phyloP scores from a whole-genome alignment of 2,329 filamentous ascomycete genomes.

The Beauveria scarabaeidicola region DNA sequence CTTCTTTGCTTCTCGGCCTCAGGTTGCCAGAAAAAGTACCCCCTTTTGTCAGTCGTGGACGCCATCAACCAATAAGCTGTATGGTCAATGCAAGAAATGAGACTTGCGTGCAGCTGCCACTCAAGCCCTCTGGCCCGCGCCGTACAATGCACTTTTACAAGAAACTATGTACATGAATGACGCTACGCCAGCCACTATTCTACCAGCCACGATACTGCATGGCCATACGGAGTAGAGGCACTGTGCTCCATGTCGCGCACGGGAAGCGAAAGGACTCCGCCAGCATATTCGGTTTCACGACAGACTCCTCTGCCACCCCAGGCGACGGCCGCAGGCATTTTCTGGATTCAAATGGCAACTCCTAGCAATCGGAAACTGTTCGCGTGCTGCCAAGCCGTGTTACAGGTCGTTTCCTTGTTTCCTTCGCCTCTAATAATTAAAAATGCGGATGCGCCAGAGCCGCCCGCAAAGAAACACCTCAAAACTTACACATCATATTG shows the following conservation, averaged over 20 bases:
- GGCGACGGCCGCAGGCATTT: not conserved
- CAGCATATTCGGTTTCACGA: not conserved
- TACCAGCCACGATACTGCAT: not conserved
- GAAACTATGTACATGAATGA: too few species aligned
- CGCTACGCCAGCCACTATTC: not conserved
- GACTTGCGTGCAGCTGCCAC: too few species aligned
- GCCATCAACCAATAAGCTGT: too few species aligned
- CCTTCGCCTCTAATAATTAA: not conserved
- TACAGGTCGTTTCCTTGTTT: not conserved
- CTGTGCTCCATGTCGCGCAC: not conserved
- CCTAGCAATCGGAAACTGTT: not conserved
- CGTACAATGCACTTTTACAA: too few species aligned
- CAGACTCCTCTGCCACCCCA: not conserved
- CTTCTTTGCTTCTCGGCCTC: too few species aligned
- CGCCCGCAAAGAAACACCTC: not conserved
- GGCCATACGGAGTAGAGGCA: not conserved
- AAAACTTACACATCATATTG: conserved; percentile 10
- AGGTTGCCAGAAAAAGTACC: not conserved
- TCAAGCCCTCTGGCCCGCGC: too few species aligned
- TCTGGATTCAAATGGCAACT: not conserved
- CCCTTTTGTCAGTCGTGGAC: not conserved
- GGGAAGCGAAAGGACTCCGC: not conserved
- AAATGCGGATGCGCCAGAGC: not conserved
- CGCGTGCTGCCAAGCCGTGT: conserved; percentile 1
- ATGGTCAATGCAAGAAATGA: too few species aligned